phyloP scores from a whole-genome alignment of 371 early-diverging fungal genomes.

The Basidiobolus meristosporus region DNA sequence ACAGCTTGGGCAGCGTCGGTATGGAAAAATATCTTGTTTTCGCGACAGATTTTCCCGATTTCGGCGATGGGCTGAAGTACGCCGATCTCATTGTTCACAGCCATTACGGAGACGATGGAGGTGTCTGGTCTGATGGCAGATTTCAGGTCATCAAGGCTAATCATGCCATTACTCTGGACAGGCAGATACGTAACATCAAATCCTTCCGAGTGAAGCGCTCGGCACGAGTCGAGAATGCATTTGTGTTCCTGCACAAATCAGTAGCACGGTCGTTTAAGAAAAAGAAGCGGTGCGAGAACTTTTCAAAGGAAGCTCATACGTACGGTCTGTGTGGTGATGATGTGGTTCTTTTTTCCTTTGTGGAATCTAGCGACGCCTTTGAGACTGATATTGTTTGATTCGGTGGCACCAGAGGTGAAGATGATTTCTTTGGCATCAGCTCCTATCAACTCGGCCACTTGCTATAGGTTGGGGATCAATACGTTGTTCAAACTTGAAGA shows the following conservation, averaged over 20 bases:
- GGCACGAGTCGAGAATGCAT: constrained; percentile 96
- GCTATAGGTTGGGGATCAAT: constrained; percentile 14
- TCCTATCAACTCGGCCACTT: constrained; percentile 83
- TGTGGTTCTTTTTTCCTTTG: constrained; percentile 86
- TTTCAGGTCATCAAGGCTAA: constrained; percentile 60
- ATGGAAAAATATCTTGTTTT: constrained; percentile 85
- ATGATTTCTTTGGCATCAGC: constrained; percentile 97
- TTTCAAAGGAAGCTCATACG: not conserved
- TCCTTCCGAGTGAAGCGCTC: constrained; percentile 92
- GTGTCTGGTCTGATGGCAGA: constrained; percentile 88
- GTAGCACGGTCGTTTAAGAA: not conserved
- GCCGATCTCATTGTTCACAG: constrained; percentile 99
- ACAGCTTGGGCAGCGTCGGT: constrained; percentile 98
- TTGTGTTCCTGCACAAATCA: constrained; percentile 80
- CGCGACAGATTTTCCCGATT: constrained; percentile 81
- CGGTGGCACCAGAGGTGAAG: constrained; percentile 99
- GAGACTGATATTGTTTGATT: constrained; percentile 91
- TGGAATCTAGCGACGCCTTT: constrained; percentile 96
- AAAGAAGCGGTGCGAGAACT: not conserved
- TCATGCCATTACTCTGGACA: constrained; percentile 75
- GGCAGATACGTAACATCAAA: constrained; percentile 97
- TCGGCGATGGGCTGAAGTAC: constrained; percentile 91
- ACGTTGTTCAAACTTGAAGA: not conserved
- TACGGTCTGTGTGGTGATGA: constrained; percentile 94
- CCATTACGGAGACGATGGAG: constrained; percentile 89